A percentile compares a stretch with the other conserved stretches of the same genome.
These are phyloP conservation scores for Tetraselmis chui DNA, from an alignment of 139 green algal species.

Conservation along the genomic window DNA sequence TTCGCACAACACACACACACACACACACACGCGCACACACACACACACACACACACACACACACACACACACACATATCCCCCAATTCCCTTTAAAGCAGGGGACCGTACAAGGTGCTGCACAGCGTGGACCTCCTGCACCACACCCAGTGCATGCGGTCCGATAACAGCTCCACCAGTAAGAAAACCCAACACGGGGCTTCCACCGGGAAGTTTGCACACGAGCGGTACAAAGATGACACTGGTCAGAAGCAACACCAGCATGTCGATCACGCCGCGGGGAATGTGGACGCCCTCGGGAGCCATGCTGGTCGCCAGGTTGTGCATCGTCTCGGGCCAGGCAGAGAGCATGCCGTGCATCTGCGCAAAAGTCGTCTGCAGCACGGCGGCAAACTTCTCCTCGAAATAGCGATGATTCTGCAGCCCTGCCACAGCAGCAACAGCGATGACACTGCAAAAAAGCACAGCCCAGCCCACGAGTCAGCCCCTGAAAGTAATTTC, in stretches of 20 bases:
- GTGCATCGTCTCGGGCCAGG: not conserved
- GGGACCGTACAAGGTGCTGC: constrained; percentile 53
- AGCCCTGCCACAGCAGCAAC: not conserved
- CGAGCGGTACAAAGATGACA: constrained; percentile 38
- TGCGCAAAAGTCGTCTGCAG: not conserved
- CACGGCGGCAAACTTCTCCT: not conserved
- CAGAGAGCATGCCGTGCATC: not conserved
- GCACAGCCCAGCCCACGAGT: too few species aligned
- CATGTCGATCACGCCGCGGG: constrained; percentile 1
- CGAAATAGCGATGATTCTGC: not conserved
- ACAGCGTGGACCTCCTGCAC: constrained; percentile 79
- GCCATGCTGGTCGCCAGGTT: not conserved
- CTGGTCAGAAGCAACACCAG: constrained; percentile 14
- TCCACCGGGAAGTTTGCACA: constrained; percentile 87
- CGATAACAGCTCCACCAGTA: constrained; percentile 81
- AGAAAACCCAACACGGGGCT: constrained; percentile 93
- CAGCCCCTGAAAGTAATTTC: too few species aligned
- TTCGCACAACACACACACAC: too few species aligned
- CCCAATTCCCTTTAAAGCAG: not conserved
- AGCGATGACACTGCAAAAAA: not conserved
- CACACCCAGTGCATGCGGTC: constrained; percentile 86
- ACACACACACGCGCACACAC: too few species aligned
- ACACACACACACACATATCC: too few species aligned
- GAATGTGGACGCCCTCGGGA: not conserved
- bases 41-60: too few species aligned